phyloP scores from a whole-genome alignment of 495 filamentous ascomycete species.

The Hyaloscypha hepaticicola region DNA sequence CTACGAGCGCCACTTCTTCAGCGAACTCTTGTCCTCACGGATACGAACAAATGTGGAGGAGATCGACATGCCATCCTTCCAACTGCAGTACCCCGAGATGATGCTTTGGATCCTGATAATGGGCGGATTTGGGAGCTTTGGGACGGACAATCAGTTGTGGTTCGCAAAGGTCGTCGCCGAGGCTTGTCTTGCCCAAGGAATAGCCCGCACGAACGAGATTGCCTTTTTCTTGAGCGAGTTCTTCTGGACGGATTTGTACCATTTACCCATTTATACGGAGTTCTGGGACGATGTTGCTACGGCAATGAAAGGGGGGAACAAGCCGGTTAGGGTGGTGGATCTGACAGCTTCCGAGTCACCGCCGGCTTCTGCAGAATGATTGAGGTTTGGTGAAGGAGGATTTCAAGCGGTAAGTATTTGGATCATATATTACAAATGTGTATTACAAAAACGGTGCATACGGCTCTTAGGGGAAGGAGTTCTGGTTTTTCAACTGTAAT shows the following conservation, averaged over 20 bases:
- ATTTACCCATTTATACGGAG: background rate
- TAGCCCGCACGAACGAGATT: background rate
- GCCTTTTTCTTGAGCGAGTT: background rate
- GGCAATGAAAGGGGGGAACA: background rate
- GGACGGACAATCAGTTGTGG: background rate
- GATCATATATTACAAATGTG: too few species aligned
- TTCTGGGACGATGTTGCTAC: background rate
- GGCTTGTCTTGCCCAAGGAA: background rate
- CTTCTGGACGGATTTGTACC: background rate
- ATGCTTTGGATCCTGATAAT: background rate
- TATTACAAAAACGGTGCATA: too few species aligned
- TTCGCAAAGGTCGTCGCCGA: background rate
- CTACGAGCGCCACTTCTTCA: background rate
- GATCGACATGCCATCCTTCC: background rate
- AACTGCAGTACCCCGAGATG: background rate
- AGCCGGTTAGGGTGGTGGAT: too few species aligned
- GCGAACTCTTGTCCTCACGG: background rate
- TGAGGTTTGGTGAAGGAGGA: too few species aligned
- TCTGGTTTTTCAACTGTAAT: too few species aligned
- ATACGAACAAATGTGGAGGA: background rate
- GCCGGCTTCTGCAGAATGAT: too few species aligned
- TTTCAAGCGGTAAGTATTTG: too few species aligned
- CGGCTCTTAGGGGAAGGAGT: too few species aligned
- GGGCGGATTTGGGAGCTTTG: background rate
- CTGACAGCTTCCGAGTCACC: too few species aligned